These are phyloP conservation scores for Penicillium sp. DNA, from an alignment of 2,329 filamentous ascomycete species.

Conservation along the genomic window DNA sequence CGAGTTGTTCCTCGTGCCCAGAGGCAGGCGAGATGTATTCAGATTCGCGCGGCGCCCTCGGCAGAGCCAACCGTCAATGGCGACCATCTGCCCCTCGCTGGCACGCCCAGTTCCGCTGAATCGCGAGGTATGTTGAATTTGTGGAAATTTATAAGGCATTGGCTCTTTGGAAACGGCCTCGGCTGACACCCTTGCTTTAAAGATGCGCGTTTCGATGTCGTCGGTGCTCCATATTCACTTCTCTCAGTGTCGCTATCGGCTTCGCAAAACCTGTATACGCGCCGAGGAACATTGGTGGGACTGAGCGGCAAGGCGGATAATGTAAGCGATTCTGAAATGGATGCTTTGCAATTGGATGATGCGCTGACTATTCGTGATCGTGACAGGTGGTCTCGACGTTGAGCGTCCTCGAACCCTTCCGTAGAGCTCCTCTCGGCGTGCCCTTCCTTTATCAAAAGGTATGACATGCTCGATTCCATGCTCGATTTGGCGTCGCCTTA, in stretches of 20 bases:
- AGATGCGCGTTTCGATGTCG: constrained; percentile 95
- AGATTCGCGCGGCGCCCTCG: constrained; percentile 48
- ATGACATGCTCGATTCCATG: neutral
- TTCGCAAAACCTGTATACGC: constrained; percentile 89
- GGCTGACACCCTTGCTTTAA: constrained; percentile 17
- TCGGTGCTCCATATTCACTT: constrained; percentile 89
- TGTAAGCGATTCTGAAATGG: constrained; percentile 53
- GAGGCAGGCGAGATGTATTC: constrained; percentile 41
- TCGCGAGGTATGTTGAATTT: constrained; percentile 41
- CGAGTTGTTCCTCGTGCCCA: constrained; percentile 32
- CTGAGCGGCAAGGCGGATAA: constrained; percentile 89
- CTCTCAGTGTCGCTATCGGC: constrained; percentile 91
- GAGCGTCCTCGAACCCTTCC: constrained; percentile 80
- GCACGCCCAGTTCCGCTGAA: constrained; percentile 41
- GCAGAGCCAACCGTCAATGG: constrained; percentile 41
- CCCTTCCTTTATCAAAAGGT: constrained; percentile 89
- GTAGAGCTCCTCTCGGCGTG: constrained; percentile 76
- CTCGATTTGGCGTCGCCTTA: constrained; percentile 9
- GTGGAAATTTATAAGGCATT: neutral
- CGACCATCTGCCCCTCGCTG: constrained; percentile 38
- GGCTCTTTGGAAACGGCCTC: neutral
- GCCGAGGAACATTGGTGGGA: constrained; percentile 86
- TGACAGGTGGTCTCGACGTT: constrained; percentile 81
- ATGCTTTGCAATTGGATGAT: neutral
- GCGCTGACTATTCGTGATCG: constrained; percentile 2